These are phyloP conservation scores for Syzygium aromaticum DNA, from an alignment of 345 rosid species.

Conservation along the genomic window DNA sequence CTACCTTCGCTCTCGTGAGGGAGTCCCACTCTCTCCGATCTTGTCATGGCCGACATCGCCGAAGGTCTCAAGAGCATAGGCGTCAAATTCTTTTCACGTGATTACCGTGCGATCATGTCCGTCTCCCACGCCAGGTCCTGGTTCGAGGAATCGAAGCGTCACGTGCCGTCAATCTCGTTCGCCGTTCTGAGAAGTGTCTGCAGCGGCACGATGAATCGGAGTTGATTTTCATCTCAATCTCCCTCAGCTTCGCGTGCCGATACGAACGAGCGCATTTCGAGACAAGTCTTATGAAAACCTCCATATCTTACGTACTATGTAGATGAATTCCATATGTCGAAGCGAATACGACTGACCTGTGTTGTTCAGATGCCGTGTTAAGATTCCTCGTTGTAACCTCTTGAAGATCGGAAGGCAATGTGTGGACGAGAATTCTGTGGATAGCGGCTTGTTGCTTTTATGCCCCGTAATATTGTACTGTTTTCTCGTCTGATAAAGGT, in stretches of 20 bases:
- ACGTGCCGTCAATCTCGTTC: neutral
- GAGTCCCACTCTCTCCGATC: slow-evolving; percentile 6
- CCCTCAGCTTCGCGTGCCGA: neutral
- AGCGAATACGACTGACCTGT: no score
- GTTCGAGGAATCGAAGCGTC: neutral
- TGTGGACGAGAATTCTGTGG: neutral
- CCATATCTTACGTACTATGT: no score
- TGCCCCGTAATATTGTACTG: neutral
- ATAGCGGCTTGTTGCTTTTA: neutral
- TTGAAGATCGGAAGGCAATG: neutral
- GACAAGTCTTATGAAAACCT: no score
- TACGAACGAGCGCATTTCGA: no score
- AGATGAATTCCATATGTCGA: no score
- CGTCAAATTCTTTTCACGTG: neutral
- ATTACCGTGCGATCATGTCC: neutral
- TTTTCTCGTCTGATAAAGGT: neutral
- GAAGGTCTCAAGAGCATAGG: neutral
- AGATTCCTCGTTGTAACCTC: no score
- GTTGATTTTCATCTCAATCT: neutral
- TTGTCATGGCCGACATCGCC: neutral
- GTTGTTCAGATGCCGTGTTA: no score
- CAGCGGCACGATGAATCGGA: neutral
- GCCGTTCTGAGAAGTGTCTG: neutral
- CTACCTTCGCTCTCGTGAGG: slow-evolving; percentile 5
- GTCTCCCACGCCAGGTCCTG: neutral